A percentile compares a stretch with the other conserved stretches of the same genome.
phyloP scores from a whole-genome alignment of 202 grass and related monocot species.

The Schoenoplectus triqueter region DNA sequence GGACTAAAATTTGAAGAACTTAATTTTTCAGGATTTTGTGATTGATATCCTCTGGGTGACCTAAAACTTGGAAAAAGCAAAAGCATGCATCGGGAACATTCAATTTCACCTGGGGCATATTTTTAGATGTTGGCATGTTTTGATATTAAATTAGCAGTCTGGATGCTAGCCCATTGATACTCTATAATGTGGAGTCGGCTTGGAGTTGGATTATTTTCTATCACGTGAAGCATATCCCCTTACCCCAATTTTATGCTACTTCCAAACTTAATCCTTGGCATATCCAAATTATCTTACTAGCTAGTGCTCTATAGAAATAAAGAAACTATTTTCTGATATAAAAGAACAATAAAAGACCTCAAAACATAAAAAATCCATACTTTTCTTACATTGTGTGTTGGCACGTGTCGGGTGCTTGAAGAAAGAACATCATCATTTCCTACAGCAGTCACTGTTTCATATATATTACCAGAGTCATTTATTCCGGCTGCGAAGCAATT shows the following conservation, averaged over 20 bases:
- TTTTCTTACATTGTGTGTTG: constrained; percentile 68
- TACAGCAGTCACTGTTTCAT: constrained; percentile 58
- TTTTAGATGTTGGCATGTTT: background rate
- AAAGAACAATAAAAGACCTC: background rate
- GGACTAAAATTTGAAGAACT: background rate
- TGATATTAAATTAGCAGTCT: background rate
- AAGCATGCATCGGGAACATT: background rate
- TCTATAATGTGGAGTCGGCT: background rate
- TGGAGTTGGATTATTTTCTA: background rate
- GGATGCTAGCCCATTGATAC: background rate
- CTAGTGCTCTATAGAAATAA: background rate
- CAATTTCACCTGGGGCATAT: background rate
- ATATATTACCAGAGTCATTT: constrained; percentile 76
- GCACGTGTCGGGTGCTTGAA: constrained; percentile 56
- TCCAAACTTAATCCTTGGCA: background rate
- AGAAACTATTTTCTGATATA: background rate
- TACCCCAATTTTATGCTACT: background rate
- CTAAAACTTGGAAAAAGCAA: background rate
- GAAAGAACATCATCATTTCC: constrained; percentile 77
- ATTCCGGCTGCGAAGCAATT: constrained; percentile 57
- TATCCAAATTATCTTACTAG: constrained; percentile 1
- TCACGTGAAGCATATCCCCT: background rate
- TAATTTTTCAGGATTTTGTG: too few species aligned
- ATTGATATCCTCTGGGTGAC: too few species aligned
- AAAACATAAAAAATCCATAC: constrained; percentile 2